Conservation (phyloP, 1,139 yeast species). For the Barnettozyma hawaiiensis region DNA sequence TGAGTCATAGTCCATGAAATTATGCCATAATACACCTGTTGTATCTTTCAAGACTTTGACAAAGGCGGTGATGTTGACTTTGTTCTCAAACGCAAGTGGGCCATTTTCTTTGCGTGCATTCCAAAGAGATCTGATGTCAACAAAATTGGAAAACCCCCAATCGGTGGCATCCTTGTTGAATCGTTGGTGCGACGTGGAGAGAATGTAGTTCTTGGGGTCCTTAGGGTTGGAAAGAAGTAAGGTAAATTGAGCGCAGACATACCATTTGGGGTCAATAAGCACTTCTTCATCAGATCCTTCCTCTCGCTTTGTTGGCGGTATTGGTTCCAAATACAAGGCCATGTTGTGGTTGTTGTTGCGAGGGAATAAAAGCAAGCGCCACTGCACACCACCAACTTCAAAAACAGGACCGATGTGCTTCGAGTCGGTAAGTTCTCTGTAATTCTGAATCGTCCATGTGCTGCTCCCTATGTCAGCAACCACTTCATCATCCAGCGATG, state of each 20-base stretch:
- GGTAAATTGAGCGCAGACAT: constrained; percentile 86
- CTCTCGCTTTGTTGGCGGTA: constrained; percentile 25
- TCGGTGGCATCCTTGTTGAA: constrained; percentile 74
- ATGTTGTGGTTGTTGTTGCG: constrained; percentile 53
- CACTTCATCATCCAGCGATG: constrained; percentile 34
- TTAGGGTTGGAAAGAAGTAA: constrained; percentile 80
- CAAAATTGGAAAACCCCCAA: constrained; percentile 90
- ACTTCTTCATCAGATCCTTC: constrained; percentile 31
- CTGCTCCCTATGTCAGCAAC: constrained; percentile 32
- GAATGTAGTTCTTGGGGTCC: constrained; percentile 53
- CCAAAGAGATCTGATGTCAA: constrained; percentile 50
- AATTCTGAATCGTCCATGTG: constrained; percentile 75
- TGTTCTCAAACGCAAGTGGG: constrained; percentile 49
- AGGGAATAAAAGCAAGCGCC: constrained; percentile 77
- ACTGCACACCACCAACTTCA: constrained; percentile 61
- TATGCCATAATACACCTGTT: constrained; percentile 93
- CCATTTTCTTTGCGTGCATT: constrained; percentile 26
- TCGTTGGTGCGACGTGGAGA: constrained; percentile 75
- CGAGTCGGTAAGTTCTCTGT: constrained; percentile 47
- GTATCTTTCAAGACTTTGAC: constrained; percentile 78
- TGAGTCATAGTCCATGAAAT: constrained; percentile 79
- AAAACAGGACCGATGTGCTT: constrained; percentile 46
- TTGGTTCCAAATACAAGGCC: constrained; percentile 57
- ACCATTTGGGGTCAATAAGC: constrained; percentile 53
- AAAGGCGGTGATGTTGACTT: constrained; percentile 68